phyloP scores from a whole-genome alignment of 371 early-diverging fungal genomes.

The Rhizomucor miehei region DNA sequence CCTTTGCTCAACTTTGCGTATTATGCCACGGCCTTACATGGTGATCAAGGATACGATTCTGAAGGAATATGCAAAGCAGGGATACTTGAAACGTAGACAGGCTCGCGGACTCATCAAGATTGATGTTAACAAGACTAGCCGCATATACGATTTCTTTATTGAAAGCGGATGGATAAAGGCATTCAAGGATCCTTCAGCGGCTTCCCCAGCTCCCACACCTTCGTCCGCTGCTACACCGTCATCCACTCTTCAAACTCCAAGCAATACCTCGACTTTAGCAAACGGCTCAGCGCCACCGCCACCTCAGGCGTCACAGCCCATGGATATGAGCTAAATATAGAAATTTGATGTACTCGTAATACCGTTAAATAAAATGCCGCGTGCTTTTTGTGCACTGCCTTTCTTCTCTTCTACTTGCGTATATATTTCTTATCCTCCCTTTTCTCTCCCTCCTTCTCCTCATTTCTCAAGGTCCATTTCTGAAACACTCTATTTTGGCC shows the following conservation, averaged over 20 bases:
- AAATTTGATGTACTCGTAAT: too few relatives aligned
- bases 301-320: too few relatives aligned
- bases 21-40: conserved; percentile 85
- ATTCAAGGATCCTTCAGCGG: conserved; percentile 33
- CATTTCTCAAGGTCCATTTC: too few relatives aligned
- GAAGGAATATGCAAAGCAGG: conserved; percentile 75
- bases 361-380: too few relatives aligned
- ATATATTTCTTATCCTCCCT: too few relatives aligned
- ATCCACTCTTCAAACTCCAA: not conserved
- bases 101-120: conserved; percentile 83
- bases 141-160: conserved; percentile 89
- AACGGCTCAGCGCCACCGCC: not conserved
- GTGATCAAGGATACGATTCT: conserved; percentile 88
- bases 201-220: conserved; percentile 1
- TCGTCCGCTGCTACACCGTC: not conserved
- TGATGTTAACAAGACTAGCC: conserved; percentile 82
- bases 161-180: conserved; percentile 85
- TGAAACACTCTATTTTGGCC: too few relatives aligned
- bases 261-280: not conserved
- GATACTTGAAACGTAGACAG: conserved; percentile 69
- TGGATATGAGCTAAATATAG: too few relatives aligned
- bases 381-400: too few relatives aligned
- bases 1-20: conserved; percentile 78
- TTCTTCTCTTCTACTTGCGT: too few relatives aligned
- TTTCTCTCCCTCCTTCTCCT: too few relatives aligned